Conservation (phyloP, 2,329 filamentous ascomycete species). For the Exophiala sp. region DNA sequence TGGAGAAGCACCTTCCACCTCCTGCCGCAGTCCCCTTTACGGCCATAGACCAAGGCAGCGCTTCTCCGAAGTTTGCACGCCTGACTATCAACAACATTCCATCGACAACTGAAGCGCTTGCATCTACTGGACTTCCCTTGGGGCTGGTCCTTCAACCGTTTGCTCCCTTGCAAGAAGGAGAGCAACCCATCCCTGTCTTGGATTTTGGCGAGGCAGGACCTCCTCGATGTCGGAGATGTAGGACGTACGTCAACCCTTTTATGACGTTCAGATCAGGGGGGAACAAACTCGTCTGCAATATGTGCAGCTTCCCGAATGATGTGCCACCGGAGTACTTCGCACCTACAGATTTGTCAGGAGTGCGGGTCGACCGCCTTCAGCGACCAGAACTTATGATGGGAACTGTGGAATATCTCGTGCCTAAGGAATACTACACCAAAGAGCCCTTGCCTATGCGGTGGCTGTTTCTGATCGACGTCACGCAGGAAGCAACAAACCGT, state of each 20-base stretch:
- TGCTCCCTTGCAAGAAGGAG: constrained; percentile 73
- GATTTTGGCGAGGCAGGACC: constrained; percentile 91
- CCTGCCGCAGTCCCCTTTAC: constrained; percentile 84
- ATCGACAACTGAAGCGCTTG: constrained; percentile 68
- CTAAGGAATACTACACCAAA: constrained; percentile 98
- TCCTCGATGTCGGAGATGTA: constrained; percentile 83
- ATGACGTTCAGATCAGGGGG: constrained; percentile 95
- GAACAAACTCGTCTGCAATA: constrained; percentile 96
- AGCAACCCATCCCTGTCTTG: constrained; percentile 79
- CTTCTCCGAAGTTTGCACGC: constrained; percentile 87
- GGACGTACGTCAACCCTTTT: constrained; percentile 97
- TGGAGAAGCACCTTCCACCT: constrained; percentile 87
- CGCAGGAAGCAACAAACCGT: constrained; percentile 82
- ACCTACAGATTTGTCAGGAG: constrained; percentile 78
- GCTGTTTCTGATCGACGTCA: constrained; percentile 90
- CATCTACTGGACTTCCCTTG: constrained; percentile 74
- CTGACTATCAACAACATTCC: constrained; percentile 93
- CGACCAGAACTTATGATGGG: constrained; percentile 84
- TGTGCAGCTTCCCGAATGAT: constrained; percentile 96
- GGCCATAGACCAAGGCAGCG: constrained; percentile 92
- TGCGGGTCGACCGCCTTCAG: constrained; percentile 80
- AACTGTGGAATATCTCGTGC: constrained; percentile 92
- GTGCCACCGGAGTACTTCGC: constrained; percentile 88
- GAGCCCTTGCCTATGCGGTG: constrained; percentile 81
- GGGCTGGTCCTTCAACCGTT: constrained; percentile 85